Evolutionary conservation across 2,329 filamentous ascomycete genomes (phyloP), one percentile per base, ranked within the genome.

Genomic region (Calonectria honghensis): DNA sequence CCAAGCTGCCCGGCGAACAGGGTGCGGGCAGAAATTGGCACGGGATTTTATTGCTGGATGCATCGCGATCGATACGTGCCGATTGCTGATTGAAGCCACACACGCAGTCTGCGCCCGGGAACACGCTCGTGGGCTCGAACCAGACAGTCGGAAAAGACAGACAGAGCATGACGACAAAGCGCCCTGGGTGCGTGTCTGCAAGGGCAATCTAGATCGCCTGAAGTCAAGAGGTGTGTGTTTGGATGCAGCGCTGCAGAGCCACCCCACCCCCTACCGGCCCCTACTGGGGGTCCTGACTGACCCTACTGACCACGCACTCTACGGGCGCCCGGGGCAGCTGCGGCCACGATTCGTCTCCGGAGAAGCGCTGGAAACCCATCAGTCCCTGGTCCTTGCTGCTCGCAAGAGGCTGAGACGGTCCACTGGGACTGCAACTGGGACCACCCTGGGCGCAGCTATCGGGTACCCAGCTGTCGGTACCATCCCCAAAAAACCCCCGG

Each of bases 401-500:
- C 54, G 37, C 48, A n/a, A 54, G 74, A 70, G 65, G 64, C 73
- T 48, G 69, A 70, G 69, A 64, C 48, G 79, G 45, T 68, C 79
- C 75, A 78, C 78, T 72, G 74, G 51, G 65, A 80, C 68, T 69
- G 59, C 65, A 64, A 69, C 78, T 71, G 72, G 76, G 68, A 48
- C 72, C 73, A 79, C 70, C 77, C 78, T 48, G 67, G 77, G 74
- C 73, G 76, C 57, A 64, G 64, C 70, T 78, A 75, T 77, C 72
- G 70, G 72, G 74, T 79, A 73, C 74, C 79, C 76, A 75, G 76
- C 79, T 80, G 79, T 80, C 79, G 79, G 79, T 78, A 77, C 73
- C 73, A 74, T 68, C 13, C 61, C 71, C 65, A 61, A 75, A 73
- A 70, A 41, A 29, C 57, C 68, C 41, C n/a, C 45, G 4, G 7